Conservation (phyloP, 768 basidiomycete genomes). For the Tulasnella sp. region DNA sequence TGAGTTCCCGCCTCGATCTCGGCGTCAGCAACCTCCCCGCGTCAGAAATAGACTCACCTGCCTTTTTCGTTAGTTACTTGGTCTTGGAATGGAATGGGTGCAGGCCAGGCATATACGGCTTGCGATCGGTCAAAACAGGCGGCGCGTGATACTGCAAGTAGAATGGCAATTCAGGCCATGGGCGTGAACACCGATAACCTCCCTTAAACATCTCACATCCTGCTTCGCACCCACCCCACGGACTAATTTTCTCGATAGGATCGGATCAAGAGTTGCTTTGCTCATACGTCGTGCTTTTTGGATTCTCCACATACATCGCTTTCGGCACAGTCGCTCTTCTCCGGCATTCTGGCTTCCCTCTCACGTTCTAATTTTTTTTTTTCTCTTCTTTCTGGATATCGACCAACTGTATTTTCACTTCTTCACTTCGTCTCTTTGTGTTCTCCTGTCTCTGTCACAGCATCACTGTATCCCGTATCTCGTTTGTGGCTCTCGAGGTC, state of each 20-base stretch:
- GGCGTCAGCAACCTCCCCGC: neutral
- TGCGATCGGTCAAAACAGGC: neutral
- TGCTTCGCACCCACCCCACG: neutral
- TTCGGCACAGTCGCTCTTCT: neutral
- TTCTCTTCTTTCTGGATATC: neutral
- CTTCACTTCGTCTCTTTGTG: no score
- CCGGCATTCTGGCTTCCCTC: neutral
- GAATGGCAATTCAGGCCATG: neutral
- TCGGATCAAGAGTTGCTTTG: neutral
- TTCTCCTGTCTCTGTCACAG: no score
- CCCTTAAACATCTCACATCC: neutral
- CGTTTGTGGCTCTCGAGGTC: no score
- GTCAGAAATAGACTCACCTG: neutral
- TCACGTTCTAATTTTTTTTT: neutral
- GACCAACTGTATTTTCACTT: neutral
- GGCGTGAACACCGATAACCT: neutral
- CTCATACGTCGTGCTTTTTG: neutral
- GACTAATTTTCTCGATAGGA: neutral
- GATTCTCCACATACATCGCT: neutral
- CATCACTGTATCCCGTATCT: no score
- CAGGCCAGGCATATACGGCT: neutral
- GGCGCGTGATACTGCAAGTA: conserved; percentile 3
- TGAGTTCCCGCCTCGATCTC: neutral
- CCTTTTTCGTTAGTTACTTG: neutral
- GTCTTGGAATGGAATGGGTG: neutral